Percentiles rank a stretch among this genome's conserved stretches.
These are phyloP conservation scores for Penicillium cosmopolitanum DNA, from an alignment of 495 filamentous ascomycete genomes.

Conservation along the genomic window DNA sequence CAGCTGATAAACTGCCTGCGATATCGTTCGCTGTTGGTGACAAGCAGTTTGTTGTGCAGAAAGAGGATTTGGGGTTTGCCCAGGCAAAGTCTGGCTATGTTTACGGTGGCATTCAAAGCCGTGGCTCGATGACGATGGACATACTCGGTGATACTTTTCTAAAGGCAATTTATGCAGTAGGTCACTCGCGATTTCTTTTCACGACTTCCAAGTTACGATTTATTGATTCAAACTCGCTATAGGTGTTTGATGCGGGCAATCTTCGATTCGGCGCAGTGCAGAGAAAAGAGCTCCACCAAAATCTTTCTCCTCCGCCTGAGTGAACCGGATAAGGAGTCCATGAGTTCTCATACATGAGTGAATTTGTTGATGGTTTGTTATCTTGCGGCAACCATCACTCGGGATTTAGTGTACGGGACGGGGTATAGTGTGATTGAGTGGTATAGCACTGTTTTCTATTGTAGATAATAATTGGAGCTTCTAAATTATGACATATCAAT, in stretches of 20 bases:
- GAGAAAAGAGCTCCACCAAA: conserved; percentile 61
- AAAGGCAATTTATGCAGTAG: conserved; percentile 75
- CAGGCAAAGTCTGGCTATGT: conserved; percentile 59
- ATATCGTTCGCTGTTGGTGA: conserved; percentile 71
- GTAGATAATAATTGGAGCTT: neutral
- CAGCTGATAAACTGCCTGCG: conserved; percentile 62
- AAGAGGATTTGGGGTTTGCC: conserved; percentile 71
- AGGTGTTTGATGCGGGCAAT: conserved; percentile 81
- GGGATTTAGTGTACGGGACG: no score
- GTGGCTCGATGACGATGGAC: conserved; percentile 68
- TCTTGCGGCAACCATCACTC: no score
- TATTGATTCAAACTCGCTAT: neutral
- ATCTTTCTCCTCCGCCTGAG: conserved; percentile 29
- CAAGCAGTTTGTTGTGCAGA: conserved; percentile 68
- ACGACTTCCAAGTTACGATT: neutral
- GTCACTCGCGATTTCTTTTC: conserved; percentile 24
- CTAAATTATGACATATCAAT: conserved; percentile 17
- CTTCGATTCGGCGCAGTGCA: conserved; percentile 70
- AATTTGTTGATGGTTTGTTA: no score
- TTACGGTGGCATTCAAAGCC: conserved; percentile 78
- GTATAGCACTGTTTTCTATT: neutral
- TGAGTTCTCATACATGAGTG: no score
- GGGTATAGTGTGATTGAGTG: no score
- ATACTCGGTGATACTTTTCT: conserved; percentile 76
- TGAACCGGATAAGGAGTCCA: neutral